A percentile compares a stretch with the other conserved stretches of the same genome.
Conservation (phyloP, 176 grass and related monocot genomes). For the Avena eriantha region DNA sequence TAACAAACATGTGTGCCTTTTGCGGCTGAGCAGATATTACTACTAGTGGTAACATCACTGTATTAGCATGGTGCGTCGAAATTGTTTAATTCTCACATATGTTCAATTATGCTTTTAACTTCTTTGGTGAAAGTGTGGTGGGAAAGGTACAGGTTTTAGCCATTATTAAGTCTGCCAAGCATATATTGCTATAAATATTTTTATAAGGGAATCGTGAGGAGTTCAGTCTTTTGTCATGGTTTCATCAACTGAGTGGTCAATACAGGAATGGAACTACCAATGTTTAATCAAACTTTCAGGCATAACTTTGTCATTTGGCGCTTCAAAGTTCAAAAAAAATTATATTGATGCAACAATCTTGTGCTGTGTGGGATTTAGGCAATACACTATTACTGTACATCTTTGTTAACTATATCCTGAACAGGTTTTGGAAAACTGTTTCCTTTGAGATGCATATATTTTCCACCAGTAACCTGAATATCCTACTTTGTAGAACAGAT, state of each 20-base stretch:
- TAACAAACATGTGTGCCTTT: not conserved
- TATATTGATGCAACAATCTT: not conserved
- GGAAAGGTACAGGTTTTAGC: not conserved
- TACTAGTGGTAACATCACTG: not conserved
- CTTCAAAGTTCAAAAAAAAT: not conserved
- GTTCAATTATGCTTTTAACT: not conserved
- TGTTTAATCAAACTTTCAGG: not conserved
- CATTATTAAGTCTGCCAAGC: not conserved
- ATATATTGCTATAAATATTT: not conserved
- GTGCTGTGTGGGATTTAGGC: not conserved
- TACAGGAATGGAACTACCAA: not conserved
- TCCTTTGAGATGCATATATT: not conserved
- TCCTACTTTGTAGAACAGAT: constrained; percentile 57
- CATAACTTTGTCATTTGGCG: not conserved
- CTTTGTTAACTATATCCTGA: not conserved
- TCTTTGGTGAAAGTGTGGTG: not conserved
- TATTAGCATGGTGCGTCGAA: not conserved
- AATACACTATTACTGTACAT: not conserved
- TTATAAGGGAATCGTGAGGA: not conserved
- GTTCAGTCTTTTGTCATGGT: not conserved
- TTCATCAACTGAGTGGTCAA: not conserved
- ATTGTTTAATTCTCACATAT: not conserved
- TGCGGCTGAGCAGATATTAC: not conserved
- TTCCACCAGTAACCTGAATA: not conserved
- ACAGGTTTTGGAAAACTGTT: not conserved